Evolutionary conservation across 2,329 filamentous ascomycete species (phyloP).

Genomic region (Diaporthe velutina): DNA sequence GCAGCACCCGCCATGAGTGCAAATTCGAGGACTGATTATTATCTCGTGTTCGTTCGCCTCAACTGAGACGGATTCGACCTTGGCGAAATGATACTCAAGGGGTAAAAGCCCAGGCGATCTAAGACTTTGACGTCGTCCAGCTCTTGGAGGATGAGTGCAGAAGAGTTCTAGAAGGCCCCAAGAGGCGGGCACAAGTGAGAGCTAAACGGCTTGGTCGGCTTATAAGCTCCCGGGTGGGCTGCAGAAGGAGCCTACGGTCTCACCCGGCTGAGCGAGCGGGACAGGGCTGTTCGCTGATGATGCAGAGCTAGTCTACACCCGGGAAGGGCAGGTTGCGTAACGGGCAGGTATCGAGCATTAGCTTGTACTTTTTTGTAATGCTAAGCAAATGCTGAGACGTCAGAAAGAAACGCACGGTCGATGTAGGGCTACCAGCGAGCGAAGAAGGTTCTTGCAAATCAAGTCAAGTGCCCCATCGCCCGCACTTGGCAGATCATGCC

Average conservation of each 20-base stretch:
- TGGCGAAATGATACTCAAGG: slow-evolving; percentile 3
- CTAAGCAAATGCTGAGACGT: slow-evolving; percentile 31
- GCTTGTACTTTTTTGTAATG: not conserved
- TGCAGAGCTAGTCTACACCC: slow-evolving; percentile 23
- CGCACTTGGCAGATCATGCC: slow-evolving; percentile 5
- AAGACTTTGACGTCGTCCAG: not conserved
- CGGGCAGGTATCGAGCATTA: not conserved
- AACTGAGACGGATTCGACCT: not conserved
- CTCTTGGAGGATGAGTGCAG: not conserved
- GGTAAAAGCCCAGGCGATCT: not conserved
- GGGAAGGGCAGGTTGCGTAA: slow-evolving; percentile 13
- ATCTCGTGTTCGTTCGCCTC: not conserved
- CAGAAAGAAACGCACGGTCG: slow-evolving; percentile 12
- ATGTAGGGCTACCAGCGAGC: slow-evolving; percentile 13
- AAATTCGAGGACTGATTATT: not conserved
- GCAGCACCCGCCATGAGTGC: not conserved
- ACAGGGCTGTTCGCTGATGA: slow-evolving; percentile 14
- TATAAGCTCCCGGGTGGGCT: slow-evolving; percentile 15
- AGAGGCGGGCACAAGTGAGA: not conserved
- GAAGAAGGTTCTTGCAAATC: slow-evolving; percentile 2
- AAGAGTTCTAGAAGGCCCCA: slow-evolving; percentile 24
- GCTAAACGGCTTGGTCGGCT: slow-evolving; percentile 26
- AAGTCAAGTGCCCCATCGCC: not conserved
- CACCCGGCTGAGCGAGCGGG: not conserved
- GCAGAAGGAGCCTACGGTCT: not conserved